Evolutionary conservation across 805 yeast genomes (phyloP).

Genomic region (Myxozyma neotropica): DNA sequence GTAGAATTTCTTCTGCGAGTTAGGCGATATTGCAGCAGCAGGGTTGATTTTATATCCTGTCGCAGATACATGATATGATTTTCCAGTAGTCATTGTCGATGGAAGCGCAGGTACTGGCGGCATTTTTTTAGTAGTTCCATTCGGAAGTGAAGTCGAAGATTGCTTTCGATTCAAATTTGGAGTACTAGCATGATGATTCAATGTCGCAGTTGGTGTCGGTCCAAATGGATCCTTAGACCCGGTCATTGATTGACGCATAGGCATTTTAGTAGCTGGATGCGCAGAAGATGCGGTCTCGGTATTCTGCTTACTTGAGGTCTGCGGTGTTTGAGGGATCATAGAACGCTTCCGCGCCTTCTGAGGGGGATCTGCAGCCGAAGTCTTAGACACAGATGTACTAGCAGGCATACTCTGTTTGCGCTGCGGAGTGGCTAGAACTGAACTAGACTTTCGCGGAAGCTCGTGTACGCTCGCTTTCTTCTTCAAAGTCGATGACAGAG

Average conservation of each 20-base stretch:
- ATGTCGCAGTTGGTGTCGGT: constrained; percentile 9
- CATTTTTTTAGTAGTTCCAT: constrained; percentile 1
- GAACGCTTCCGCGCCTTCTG: constrained; percentile 5
- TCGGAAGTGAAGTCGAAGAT: neutral
- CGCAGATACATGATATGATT: neutral
- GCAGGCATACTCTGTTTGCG: constrained; percentile 4
- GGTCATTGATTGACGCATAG: neutral
- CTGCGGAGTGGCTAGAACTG: constrained; percentile 5
- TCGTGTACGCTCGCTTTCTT: constrained; percentile 6
- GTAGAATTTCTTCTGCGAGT: constrained; percentile 20
- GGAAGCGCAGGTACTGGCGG: constrained; percentile 14
- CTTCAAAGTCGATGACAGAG: constrained; percentile 7
- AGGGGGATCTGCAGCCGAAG: neutral
- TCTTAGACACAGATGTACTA: neutral
- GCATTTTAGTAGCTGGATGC: neutral
- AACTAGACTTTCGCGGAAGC: neutral
- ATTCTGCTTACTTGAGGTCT: neutral
- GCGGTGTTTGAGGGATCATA: constrained; percentile 20
- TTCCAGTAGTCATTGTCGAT: neutral
- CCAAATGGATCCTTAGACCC: constrained; percentile 18
- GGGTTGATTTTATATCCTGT: neutral
- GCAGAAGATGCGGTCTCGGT: neutral
- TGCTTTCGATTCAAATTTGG: constrained; percentile 22
- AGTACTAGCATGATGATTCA: constrained; percentile 30
- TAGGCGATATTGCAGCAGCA: constrained; percentile 17